A percentile compares a stretch with the other conserved stretches of the same genome.
phyloP scores from a whole-genome alignment of 2,329 filamentous ascomycete species.

The Fusarium piperis region DNA sequence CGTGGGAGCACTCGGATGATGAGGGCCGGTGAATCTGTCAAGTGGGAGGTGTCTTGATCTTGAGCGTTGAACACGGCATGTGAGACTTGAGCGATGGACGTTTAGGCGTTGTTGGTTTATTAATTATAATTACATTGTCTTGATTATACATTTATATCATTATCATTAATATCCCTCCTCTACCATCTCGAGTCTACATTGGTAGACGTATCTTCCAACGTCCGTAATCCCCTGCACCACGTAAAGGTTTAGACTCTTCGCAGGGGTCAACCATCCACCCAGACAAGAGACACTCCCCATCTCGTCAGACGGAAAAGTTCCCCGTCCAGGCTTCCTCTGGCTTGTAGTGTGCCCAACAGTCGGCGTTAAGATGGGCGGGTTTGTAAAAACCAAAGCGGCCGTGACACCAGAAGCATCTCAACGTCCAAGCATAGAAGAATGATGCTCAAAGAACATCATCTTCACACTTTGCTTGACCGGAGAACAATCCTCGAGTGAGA shows the following conservation, averaged over 20 bases:
- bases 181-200: conserved; percentile 34
- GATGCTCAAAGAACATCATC: neutral
- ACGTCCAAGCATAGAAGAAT: neutral
- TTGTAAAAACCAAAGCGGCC: conserved; percentile 11
- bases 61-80: neutral
- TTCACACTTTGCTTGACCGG: neutral
- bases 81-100: neutral
- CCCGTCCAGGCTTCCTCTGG: conserved; percentile 24
- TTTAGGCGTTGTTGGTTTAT: neutral
- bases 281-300: neutral
- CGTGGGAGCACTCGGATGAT: neutral
- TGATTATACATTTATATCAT: conserved; percentile 8
- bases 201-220: conserved; percentile 24
- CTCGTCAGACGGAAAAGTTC: neutral
- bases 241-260: conserved; percentile 42
- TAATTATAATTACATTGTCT: conserved; percentile 21
- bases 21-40: neutral
- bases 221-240: conserved; percentile 41
- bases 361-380: conserved; percentile 42
- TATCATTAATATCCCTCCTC: neutral
- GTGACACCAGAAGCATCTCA: conserved; percentile 6
- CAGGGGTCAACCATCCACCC: conserved; percentile 36
- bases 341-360: conserved; percentile 37
- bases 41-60: neutral
- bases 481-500: conserved; percentile 10